Evolutionary conservation across 2,329 filamentous ascomycete species (phyloP).

Genomic region (Aureobasidium melanogenum): DNA sequence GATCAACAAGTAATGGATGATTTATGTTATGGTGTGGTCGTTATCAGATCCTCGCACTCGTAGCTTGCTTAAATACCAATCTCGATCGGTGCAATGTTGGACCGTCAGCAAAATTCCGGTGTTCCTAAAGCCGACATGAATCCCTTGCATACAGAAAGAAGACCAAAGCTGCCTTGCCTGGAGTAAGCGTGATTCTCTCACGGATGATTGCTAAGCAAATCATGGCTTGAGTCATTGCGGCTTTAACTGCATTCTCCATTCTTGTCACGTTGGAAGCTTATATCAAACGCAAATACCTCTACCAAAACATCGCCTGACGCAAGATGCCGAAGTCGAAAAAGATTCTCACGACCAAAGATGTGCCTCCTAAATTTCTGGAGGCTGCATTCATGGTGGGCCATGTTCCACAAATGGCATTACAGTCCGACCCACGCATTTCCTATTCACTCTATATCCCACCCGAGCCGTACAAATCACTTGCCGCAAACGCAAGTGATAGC

Average conservation of each 20-base stretch:
- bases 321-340: not conserved
- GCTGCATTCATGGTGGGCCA: not conserved
- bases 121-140: not conserved
- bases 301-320: not conserved
- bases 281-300: not conserved
- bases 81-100: not conserved
- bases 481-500: not conserved
- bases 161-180: not conserved
- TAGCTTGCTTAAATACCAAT: not conserved
- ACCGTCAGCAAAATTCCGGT: not conserved
- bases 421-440: not conserved
- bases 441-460: constrained; percentile 2
- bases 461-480: not conserved
- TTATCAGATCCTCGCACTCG: not conserved
- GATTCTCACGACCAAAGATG: not conserved
- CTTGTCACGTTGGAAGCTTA: not conserved
- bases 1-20: not conserved
- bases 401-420: constrained; percentile 1
- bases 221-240: not conserved
- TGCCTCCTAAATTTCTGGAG: not conserved
- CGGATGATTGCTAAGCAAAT: not conserved
- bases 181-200: too few species aligned
- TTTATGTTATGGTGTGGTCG: not conserved
- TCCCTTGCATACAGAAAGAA: not conserved
- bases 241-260: not conserved